A percentile compares a stretch with the other conserved stretches of the same genome.
Evolutionary conservation across 2,329 filamentous ascomycete genomes (phyloP).

Genomic region (Arthrinium puccinioides): DNA sequence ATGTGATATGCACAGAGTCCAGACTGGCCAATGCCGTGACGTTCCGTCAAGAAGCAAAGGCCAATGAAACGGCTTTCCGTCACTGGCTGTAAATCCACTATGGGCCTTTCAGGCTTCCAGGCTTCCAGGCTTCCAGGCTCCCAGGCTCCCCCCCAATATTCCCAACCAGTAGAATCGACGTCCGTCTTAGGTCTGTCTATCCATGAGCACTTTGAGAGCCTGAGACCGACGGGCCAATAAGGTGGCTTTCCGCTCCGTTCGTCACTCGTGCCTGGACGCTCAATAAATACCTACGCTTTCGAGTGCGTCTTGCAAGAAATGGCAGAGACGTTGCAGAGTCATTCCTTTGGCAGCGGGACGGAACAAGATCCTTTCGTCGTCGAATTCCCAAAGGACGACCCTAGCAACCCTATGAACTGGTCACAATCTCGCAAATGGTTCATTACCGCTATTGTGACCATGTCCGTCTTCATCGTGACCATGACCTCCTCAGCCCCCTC

Average conservation of each 20-base stretch:
- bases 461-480: slow-evolving; percentile 43
- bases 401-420: slow-evolving; percentile 45
- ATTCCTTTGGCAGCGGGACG: background rate
- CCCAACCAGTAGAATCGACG: background rate
- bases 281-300: background rate
- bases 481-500: slow-evolving; percentile 43
- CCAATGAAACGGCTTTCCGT: background rate
- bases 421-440: slow-evolving; percentile 39
- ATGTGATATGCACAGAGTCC: background rate
- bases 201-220: background rate
- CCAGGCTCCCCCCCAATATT: too few relatives aligned
- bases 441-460: slow-evolving; percentile 38
- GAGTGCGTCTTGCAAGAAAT: background rate
- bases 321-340: background rate
- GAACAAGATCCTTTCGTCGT: slow-evolving; percentile 41
- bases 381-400: slow-evolving; percentile 42
- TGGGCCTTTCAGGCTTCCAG: background rate
- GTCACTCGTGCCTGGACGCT: background rate
- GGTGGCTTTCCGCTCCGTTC: background rate
- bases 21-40: background rate
- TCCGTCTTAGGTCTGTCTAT: background rate
- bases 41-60: background rate
- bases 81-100: background rate
- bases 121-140: too few relatives aligned
- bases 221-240: background rate